Base-by-base conservation (phyloP, 2,329 filamentous ascomycete genomes). In the Neonectria ditissima region DNA sequence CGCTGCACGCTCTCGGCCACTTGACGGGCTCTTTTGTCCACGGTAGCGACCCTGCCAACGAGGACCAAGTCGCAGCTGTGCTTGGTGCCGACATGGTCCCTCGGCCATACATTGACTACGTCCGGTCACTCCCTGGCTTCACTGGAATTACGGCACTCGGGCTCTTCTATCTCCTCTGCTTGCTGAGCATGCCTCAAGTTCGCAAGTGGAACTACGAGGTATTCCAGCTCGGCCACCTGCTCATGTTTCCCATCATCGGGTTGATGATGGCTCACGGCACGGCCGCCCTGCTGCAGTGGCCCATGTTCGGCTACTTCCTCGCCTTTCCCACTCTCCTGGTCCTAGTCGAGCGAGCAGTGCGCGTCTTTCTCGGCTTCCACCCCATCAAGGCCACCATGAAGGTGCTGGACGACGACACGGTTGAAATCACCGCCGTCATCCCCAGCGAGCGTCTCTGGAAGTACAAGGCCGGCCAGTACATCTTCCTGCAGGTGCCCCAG, bases 241-340 rank as follows among this genome's bases (percentile, higher is more conserved):
- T 88, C 39, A 87, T 88, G 83, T 88, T 83, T 44, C 86, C 85
- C 9, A 84, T 88, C 20, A 83, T 88, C 28, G 85, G 82, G 0
- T 75, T 88, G 0, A 79, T 87, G 69, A 83, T 83, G 72, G 85
- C 83, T 0, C 86, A 89, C 66, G 86, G 86, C 0, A 84, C 84
- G 0, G 77, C 79, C 0, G 79, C 74, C 3, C 73, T 88, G 0
- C 70, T 88, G 0, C 85, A 87, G 65, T 82, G 77, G 73, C 84
- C 86, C 1, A 87, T 88, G 81, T 80, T 88, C 16, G 86, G 85
- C 1, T 87, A 86, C 69, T 86, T 84, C 73, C 79, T 88, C 2
- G 84, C 84, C 1, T 80, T 87, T 24, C 86, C 85, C 0, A 82
- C 83, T 0, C 75, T 87, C 0, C 70, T 88, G 0, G 80, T 88